Percentiles rank a stretch among this genome's conserved stretches.
These are phyloP conservation scores for Salix udensis DNA, from an alignment of 345 rosid species.

Conservation along the genomic window DNA sequence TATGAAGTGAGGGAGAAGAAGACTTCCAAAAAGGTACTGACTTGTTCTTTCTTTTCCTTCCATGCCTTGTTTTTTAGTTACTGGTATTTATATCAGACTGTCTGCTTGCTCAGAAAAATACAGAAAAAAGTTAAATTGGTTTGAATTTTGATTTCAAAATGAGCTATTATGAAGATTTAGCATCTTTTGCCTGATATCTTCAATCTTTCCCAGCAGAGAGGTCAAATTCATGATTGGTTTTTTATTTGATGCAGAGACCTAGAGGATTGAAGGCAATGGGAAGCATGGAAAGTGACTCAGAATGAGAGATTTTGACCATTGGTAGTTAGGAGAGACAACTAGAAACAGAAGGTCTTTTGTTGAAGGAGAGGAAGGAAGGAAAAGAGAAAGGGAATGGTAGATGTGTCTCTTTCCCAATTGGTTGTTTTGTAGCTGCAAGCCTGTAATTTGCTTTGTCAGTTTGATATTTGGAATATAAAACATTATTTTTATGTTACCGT, in stretches of 20 bases:
- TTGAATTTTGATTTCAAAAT: not conserved
- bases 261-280: constrained; percentile 77
- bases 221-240: not conserved
- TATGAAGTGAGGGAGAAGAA: constrained; percentile 94
- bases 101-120: not conserved
- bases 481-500: not conserved
- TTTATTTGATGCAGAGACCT: constrained; percentile 53
- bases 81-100: not conserved
- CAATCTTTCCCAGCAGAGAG: too few species aligned
- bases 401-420: not conserved
- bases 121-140: not conserved
- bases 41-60: not conserved
- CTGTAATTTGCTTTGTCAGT: not conserved
- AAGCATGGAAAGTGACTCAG: constrained; percentile 60
- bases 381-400: not conserved
- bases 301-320: constrained; percentile 21
- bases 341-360: not conserved
- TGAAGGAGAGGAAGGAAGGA: not conserved
- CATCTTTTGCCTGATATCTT: not conserved
- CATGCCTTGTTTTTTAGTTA: not conserved
- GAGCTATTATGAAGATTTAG: not conserved
- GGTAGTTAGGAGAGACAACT: constrained; percentile 1
- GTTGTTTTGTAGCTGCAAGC: not conserved
- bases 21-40: constrained; percentile 74
- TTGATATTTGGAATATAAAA: not conserved